Conservation (phyloP, 192 early-diverging fungal genomes). For the Blastocladiella britannica region DNA sequence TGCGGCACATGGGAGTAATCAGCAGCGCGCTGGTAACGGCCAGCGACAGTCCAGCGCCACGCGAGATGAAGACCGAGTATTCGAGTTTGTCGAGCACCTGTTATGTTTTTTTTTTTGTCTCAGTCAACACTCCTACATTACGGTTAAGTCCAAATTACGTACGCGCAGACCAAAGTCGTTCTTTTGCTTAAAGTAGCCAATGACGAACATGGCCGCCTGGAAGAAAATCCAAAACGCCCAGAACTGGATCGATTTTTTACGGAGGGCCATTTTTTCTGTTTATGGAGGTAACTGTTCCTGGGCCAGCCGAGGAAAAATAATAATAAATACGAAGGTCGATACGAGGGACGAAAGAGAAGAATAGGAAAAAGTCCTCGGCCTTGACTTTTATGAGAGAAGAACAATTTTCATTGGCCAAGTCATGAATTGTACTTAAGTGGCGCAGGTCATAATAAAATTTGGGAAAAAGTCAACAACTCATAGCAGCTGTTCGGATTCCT, state of each 20-base stretch:
- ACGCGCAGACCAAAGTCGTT: conserved; percentile 12
- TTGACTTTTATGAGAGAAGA: no score
- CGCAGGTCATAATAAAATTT: no score
- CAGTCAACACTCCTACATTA: neutral
- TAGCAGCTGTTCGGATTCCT: no score
- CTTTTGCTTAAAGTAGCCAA: conserved; percentile 8
- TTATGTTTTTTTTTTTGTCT: neutral
- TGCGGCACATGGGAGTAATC: conserved; percentile 66
- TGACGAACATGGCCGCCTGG: neutral
- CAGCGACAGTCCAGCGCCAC: conserved; percentile 17
- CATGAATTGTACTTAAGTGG: no score
- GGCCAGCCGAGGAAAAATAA: no score
- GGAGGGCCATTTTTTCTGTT: neutral
- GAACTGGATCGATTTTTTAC: neutral
- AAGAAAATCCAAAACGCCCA: neutral
- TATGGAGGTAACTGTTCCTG: no score
- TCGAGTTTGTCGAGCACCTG: conserved; percentile 4
- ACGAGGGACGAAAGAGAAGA: no score
- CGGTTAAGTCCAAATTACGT: conserved; percentile 5
- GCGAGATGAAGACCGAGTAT: conserved; percentile 10
- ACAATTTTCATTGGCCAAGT: no score
- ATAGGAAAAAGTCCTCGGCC: no score
- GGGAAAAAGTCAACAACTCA: no score
- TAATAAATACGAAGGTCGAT: no score
- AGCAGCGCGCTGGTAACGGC: conserved; percentile 39